A percentile compares a stretch with the other conserved stretches of the same genome.
phyloP scores from a whole-genome alignment of 2,329 filamentous ascomycete genomes.

The Lithohypha guttulata region DNA sequence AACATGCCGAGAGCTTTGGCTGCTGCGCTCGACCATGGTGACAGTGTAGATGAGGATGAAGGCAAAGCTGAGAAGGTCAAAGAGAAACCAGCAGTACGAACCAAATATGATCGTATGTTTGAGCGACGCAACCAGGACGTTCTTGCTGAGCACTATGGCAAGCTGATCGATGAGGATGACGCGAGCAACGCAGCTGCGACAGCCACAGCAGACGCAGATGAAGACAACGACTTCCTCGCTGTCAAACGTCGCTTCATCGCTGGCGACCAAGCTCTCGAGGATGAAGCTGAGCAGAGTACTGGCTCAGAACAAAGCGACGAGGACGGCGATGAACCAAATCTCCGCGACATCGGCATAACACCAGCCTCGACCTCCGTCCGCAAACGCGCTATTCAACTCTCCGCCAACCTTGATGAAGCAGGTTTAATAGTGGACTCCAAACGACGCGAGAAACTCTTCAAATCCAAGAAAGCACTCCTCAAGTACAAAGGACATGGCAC shows the following conservation, averaged over 20 bases:
- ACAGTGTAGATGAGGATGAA: constrained; percentile 37
- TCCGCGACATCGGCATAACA: constrained; percentile 24
- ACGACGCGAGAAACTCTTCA: constrained; percentile 86
- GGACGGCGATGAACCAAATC: not conserved
- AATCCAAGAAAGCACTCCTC: constrained; percentile 85
- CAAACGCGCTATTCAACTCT: constrained; percentile 39
- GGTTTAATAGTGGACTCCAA: constrained; percentile 84
- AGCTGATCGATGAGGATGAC: constrained; percentile 57
- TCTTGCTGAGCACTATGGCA: constrained; percentile 83
- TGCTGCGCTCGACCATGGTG: constrained; percentile 48
- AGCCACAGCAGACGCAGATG: constrained; percentile 44
- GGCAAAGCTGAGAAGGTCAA: constrained; percentile 41
- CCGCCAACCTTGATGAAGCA: constrained; percentile 48
- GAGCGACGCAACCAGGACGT: constrained; percentile 94
- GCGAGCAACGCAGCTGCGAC: constrained; percentile 8
- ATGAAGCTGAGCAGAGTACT: constrained; percentile 30
- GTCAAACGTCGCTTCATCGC: constrained; percentile 80
- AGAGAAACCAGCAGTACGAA: constrained; percentile 65
- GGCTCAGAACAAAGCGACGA: constrained; percentile 22
- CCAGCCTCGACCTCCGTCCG: constrained; percentile 19
- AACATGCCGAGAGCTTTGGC: constrained; percentile 64
- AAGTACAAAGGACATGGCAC: constrained; percentile 80
- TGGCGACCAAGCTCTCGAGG: constrained; percentile 46
- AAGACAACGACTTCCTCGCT: constrained; percentile 71
- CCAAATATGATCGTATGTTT: constrained; percentile 97